Base-by-base conservation (phyloP, 1,139 yeast species). In the Sugiyamaella xylanicola region DNA sequence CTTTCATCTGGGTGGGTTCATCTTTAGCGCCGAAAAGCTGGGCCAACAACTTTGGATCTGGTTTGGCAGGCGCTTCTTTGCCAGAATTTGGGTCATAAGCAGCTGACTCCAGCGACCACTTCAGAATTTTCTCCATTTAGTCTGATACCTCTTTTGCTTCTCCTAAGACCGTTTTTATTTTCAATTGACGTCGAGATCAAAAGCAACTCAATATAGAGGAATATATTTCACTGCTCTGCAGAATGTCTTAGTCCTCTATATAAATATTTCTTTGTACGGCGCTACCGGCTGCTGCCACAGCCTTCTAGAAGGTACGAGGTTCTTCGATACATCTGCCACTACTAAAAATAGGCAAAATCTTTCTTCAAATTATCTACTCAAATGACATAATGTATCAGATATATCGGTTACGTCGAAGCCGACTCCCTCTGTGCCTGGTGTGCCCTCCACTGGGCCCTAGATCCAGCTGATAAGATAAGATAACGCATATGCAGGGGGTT, bases 41-140 rank as follows among this genome's bases (percentile, higher is more conserved):
- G 80, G 90, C 83, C 53, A 93, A 74, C 58, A 87, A 76, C 65
- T 87, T 83, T 32, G 95, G 89, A 68, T 92, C 96, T 22, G 65
- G 68, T 53, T 22, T 49, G 5, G 63, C 59, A 0, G 68, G 64
- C 4, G 59, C 60, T 17, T 32, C 56, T 48, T 37, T 72, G 40
- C 66, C 63, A 29, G 65, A 50, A 11, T 59, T 55, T 2, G 68
- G 64, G 36, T 64, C 65, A 17, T 64, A 65, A 2, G 59, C 54
- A 1, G 62, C 59, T 16, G 71, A 68, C 27, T 69, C 95, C 49
- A 91, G 80, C 3, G 97, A 90, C 98, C 98, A 92, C 64, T 90
- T 89, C 61, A 92, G 74, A 63, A 92, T 72, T 71, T 91, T 91
- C 59, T 92, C 97, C 98, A 92, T 92, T 29, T 39, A 68, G 57